Evolutionary conservation across 2,329 filamentous ascomycete genomes (phyloP), one percentile per base, ranked within the genome.

Genomic region (Ophiostoma perfectum): DNA sequence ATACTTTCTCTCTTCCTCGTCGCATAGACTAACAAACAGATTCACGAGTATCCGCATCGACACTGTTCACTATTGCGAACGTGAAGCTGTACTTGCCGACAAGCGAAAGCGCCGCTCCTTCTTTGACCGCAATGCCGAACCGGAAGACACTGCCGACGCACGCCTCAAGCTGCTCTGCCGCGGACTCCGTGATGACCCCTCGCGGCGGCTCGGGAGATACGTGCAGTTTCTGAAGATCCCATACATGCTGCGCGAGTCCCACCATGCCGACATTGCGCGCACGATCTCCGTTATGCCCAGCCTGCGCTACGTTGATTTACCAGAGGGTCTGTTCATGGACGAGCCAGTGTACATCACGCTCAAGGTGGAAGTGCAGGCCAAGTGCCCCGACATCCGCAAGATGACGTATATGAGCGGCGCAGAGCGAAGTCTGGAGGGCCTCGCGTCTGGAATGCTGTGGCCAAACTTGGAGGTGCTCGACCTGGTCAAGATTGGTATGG

Each of bases 31-130:
- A 27, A 27, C 27, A 27, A 27, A 27, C 27, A 27, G 27, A 27
- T 96, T 96, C 77, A 88, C 89, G 74, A 93, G 92, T 81, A 88
- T 98, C 72, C 91, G 93, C 70, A 95, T 98, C 77, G 94, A 98
- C 77, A 86, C 91, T 18, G 93, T 97, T 44, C 94, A 98, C 79
- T 97, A 97, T 80, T 98, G 94, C 81, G 88, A 90, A 72, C 89
- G 91, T 74, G 94, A 98, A 78, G 89, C 91, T 70, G 82, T 90
- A 73, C 86, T 97, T 47, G 86, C 91, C 67, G 91, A 94, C 73
- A 88, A 86, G 77, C 90, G 93, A 71, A 92, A 91, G 77, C 88
- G 88, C 71, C 86, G 85, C 70, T 89, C 88, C 47, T 86, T 88
- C 74, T 89, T 92, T 76, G 84, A 91, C 76, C 85, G 89, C 75